These are phyloP conservation scores for Boletus tomentosulus DNA, from an alignment of 768 basidiomycete species.

Conservation along the genomic window DNA sequence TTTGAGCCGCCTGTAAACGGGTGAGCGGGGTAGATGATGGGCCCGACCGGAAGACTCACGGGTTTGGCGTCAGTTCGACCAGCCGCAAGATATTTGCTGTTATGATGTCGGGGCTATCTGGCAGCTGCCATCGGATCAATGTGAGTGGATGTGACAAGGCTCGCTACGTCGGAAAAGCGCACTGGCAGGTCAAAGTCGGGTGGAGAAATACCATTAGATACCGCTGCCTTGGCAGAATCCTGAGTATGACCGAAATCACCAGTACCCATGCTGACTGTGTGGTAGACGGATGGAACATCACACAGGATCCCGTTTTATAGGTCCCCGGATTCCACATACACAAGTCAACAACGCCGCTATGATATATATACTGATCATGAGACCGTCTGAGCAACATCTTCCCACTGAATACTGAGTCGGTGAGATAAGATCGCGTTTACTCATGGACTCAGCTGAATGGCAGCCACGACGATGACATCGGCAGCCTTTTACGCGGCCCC, in stretches of 20 bases:
- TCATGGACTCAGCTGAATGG: too few relatives aligned
- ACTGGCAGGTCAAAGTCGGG: slow-evolving; percentile 42
- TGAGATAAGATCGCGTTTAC: too few relatives aligned
- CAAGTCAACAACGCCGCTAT: not conserved
- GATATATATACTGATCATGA: too few relatives aligned
- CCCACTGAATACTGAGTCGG: too few relatives aligned
- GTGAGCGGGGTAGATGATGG: not conserved
- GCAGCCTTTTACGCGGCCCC: too few relatives aligned
- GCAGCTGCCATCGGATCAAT: slow-evolving; percentile 32
- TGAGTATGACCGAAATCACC: slow-evolving; percentile 7
- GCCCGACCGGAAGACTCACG: slow-evolving; percentile 29
- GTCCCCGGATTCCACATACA: not conserved
- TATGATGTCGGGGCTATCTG: slow-evolving; percentile 46
- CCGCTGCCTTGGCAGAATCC: slow-evolving; percentile 21
- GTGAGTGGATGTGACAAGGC: not conserved
- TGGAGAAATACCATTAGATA: slow-evolving; percentile 38
- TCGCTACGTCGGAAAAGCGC: slow-evolving; percentile 4
- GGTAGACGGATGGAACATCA: not conserved
- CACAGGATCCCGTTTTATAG: not conserved
- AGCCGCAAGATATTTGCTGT: slow-evolving; percentile 46
- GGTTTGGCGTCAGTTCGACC: slow-evolving; percentile 33
- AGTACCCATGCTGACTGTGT: slow-evolving; percentile 6
- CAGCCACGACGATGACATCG: too few relatives aligned
- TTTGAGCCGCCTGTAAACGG: slow-evolving; percentile 33
- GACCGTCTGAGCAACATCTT: too few relatives aligned